Evolutionary conservation across 257 asterid genomes (phyloP), one percentile per base, ranked within the genome.

Genomic region (Penstemon barbatus): DNA sequence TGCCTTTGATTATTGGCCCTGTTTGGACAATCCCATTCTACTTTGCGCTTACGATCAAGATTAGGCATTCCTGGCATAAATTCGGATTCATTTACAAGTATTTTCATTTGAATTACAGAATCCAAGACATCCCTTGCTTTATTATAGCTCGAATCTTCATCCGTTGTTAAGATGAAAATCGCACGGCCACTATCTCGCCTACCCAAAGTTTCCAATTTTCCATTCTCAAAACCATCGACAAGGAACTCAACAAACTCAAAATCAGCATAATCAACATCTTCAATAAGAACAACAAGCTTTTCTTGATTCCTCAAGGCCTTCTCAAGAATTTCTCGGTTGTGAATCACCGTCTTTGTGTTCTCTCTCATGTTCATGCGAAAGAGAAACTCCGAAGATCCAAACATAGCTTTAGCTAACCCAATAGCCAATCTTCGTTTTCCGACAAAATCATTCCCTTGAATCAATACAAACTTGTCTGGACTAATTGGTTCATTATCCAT

Each of bases 381-480:
- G 25, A 86, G 72, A 38, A 68, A 77, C 0, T 89, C 89, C 38
- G 88, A 75, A 43, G 97, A 90, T 50, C 93, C 95, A 49, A 75
- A 72, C 71, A 85, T 9, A 19, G 82, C 57, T 41, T 82, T 76
- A 0, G 98, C 91, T 9, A 85, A 48, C 3, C 81, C 83, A 46
- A 77, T 42, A 9, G 96, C 96, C n/a, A 88, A 45, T 72, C 88
- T 83, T 57, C 80, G 74, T 43, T 83, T 83, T 8, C 91, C 97
- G 0, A 81, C 64, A 2, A 44, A 8, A 57, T 92, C 98, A 70
- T 86, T 80, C 66, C 97, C 98, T 69, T 78, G 78, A 50, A 92
- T 63, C 78, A 92, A 33, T 11, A 92, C 2, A 83, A 95, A 81
- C 69, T 69, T 69, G 5, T 79, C 80, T 5, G 44, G 75, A 55